Percentiles rank a stretch among this genome's conserved stretches.
phyloP scores from a whole-genome alignment of 345 rosid species.

The Pseudoturritis turrita region DNA sequence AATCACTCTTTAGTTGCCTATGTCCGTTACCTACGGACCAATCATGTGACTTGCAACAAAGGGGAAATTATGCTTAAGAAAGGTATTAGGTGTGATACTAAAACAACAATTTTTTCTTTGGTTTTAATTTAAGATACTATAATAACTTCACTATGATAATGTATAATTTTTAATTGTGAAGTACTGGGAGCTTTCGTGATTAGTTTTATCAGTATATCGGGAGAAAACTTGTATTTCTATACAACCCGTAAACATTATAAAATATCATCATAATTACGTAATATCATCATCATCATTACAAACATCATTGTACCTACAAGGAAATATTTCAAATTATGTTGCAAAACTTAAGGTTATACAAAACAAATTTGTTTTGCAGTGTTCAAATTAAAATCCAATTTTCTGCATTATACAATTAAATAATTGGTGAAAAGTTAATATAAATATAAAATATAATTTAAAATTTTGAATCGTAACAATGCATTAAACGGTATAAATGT shows the following conservation, averaged over 20 bases:
- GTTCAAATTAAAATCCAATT: too few relatives aligned
- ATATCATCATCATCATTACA: background rate
- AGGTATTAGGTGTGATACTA: slow-evolving; percentile 23
- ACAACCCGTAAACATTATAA: background rate
- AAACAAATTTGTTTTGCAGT: background rate
- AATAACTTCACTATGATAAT: background rate
- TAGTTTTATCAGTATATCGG: background rate
- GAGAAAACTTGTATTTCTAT: background rate
- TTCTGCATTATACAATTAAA: too few relatives aligned
- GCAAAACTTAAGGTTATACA: background rate
- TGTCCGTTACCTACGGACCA: slow-evolving; percentile 26
- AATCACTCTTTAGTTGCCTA: background rate
- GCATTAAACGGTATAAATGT: too few relatives aligned
- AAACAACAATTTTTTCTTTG: slow-evolving; percentile 6
- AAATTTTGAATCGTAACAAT: too few relatives aligned
- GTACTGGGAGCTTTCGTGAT: background rate
- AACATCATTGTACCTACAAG: background rate
- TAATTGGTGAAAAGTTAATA: too few relatives aligned
- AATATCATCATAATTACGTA: slow-evolving; percentile 16
- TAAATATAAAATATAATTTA: too few relatives aligned
- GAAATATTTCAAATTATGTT: background rate
- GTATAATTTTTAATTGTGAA: background rate
- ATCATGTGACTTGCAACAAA: slow-evolving; percentile 21
- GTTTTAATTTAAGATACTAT: background rate
- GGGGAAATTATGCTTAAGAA: slow-evolving; percentile 21